phyloP scores from a whole-genome alignment of 345 rosid species.

The Leavenworthia alabamica region DNA sequence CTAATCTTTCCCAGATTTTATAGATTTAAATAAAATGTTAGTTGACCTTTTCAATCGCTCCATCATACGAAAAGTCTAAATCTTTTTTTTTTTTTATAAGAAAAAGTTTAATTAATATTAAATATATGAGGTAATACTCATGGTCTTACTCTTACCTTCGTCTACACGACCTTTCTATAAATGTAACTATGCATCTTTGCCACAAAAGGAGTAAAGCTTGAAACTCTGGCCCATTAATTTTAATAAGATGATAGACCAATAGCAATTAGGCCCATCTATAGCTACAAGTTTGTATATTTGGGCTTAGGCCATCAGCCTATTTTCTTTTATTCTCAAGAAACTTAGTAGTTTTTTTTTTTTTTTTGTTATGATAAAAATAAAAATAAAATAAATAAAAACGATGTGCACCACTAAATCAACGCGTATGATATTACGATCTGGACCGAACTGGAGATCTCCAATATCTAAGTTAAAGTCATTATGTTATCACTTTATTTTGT shows the following conservation, averaged over 20 bases:
- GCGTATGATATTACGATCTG: too few species aligned
- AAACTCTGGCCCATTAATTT: conserved; percentile 35
- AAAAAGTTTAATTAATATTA: too few species aligned
- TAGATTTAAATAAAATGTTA: not conserved
- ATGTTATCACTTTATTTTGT: conserved; percentile 21
- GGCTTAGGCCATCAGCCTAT: not conserved
- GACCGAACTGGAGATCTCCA: conserved; percentile 9
- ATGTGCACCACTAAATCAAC: conserved; percentile 1
- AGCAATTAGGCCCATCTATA: not conserved
- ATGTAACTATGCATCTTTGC: conserved; percentile 53
- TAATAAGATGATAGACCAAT: not conserved
- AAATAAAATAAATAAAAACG: too few species aligned
- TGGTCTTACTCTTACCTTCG: not conserved
- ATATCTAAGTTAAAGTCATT: not conserved
- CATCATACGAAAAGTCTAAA: not conserved
- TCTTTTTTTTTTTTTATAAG: too few species aligned
- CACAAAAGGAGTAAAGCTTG: conserved; percentile 69
- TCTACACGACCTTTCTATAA: conserved; percentile 23
- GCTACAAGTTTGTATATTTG: not conserved
- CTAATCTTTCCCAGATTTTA: not conserved
- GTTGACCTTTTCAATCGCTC: conserved; percentile 6
- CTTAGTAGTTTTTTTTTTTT: too few species aligned
- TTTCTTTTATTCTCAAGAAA: too few species aligned
- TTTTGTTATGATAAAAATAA: too few species aligned
- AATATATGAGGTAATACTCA: not conserved